Conservation (phyloP, 805 yeast genomes). For the Yueomyces sinensis region DNA sequence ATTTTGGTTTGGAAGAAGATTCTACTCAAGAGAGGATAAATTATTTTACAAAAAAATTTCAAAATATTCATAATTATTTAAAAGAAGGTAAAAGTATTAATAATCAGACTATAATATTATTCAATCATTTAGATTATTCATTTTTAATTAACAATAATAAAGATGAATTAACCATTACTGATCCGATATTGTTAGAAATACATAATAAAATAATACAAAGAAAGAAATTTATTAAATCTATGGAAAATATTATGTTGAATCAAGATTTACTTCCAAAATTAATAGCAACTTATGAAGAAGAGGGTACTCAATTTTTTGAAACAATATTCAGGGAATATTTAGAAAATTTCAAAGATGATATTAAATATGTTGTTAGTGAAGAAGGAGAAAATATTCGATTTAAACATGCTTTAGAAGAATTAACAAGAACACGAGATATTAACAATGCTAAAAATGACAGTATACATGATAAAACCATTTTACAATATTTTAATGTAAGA, state of each 20-base stretch:
- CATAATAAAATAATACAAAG: constrained; percentile 23
- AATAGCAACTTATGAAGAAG: constrained; percentile 31
- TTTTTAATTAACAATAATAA: constrained; percentile 26
- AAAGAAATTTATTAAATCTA: constrained; percentile 23
- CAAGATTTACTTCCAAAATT: constrained; percentile 40
- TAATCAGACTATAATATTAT: constrained; percentile 32
- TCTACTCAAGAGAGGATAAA: background rate
- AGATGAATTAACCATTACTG: constrained; percentile 10
- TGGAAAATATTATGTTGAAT: constrained; percentile 33
- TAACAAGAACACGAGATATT: too few species aligned
- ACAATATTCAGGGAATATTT: constrained; percentile 31
- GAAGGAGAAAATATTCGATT: constrained; percentile 26
- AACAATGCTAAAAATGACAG: background rate
- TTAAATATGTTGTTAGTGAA: constrained; percentile 33
- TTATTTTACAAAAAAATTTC: constrained; percentile 27
- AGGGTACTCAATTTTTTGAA: constrained; percentile 26
- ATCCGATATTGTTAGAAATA: too few species aligned
- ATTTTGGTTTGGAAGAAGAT: background rate
- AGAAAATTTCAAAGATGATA: constrained; percentile 35
- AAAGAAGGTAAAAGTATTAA: constrained; percentile 53
- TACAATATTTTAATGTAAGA: constrained; percentile 37
- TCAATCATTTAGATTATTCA: constrained; percentile 33
- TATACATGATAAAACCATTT: constrained; percentile 8
- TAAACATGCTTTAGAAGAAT: constrained; percentile 29
- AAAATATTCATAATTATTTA: constrained; percentile 35